Evolutionary conservation across 148 eudicot species (phyloP), one percentile per base, ranked within the genome.

Genomic region (Beta vulgaris): DNA sequence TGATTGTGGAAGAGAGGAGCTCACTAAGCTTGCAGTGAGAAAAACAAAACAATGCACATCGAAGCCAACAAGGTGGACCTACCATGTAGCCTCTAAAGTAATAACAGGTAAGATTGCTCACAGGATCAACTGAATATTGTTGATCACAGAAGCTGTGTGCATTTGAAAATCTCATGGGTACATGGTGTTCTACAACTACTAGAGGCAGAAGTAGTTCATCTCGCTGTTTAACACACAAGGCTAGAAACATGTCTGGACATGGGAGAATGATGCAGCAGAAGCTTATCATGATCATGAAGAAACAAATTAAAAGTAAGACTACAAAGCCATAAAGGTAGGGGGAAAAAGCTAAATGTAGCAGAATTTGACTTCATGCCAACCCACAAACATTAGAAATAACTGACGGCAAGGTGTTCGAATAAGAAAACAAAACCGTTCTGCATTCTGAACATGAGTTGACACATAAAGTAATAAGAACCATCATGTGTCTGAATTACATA

Each of bases 221-320:
- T 58, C 25, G 6, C 23, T 39, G 46, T 36, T 36, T 39, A 36
- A 6, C 51, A 44, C 35, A 55, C 63, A 58, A 62, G 7, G 16
- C 46, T 65, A 65, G 49, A 18, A 65, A 37, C 8, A 65, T 65
- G 26, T 23, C 69, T 39, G 48, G 39, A 65, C 18, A 65, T n/a
- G 2, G 25, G 6, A 35, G 4, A 18, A 63, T 63, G 28, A 35
- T 37, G 68, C 43, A 36, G 39, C 25, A 8, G 4, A 29, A 58
- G 35, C 1, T 19, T 4, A 26, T 26, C 61, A 54, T 54, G 2
- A 57, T 14, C 31, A 51, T 31, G 31, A 60, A 31, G 8, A 28
- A n/a, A 35, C 26, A 64, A 13, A 36, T 2, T 36, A 12, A 18
- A 37, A 35, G 48, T 23, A 6, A 35, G 1, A 26, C 4, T 6